Conservation (phyloP, 2,329 filamentous ascomycete species). For the Fonsecaea pugnacius region DNA sequence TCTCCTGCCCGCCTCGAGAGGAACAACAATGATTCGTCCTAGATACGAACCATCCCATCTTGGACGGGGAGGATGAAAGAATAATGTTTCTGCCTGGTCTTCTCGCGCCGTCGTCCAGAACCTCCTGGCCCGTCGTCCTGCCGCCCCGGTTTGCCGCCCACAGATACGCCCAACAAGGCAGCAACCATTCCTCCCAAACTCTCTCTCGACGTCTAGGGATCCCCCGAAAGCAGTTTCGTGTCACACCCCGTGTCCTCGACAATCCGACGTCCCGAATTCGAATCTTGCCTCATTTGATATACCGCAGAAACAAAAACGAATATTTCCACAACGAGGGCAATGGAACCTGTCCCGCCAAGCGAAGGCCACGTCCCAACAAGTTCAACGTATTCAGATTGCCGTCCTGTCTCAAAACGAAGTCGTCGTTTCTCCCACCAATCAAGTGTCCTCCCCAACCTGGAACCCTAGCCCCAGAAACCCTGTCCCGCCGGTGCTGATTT, state of each 20-base stretch:
- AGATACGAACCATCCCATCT: neutral
- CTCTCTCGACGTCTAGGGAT: neutral
- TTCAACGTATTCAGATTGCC: neutral
- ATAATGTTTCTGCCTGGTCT: slow-evolving; percentile 7
- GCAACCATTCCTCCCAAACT: neutral
- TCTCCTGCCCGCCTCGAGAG: neutral
- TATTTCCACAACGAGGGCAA: neutral
- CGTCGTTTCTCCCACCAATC: neutral
- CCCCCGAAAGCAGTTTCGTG: neutral
- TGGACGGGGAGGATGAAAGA: neutral
- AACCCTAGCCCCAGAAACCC: neutral
- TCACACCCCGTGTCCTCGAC: neutral
- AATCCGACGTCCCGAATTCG: neutral
- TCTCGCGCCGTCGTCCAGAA: neutral
- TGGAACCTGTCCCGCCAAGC: neutral
- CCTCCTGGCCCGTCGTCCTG: neutral
- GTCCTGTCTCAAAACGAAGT: neutral
- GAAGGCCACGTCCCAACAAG: neutral
- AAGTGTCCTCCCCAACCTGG: neutral
- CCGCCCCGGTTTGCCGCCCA: neutral
- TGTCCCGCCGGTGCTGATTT: slow-evolving; percentile 3
- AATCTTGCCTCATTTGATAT: neutral
- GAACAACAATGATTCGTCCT: neutral
- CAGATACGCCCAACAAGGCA: neutral
- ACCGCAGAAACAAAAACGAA: neutral